These are phyloP conservation scores for Capronia epimyces DNA, from an alignment of 2,329 filamentous ascomycete species.

Conservation along the genomic window DNA sequence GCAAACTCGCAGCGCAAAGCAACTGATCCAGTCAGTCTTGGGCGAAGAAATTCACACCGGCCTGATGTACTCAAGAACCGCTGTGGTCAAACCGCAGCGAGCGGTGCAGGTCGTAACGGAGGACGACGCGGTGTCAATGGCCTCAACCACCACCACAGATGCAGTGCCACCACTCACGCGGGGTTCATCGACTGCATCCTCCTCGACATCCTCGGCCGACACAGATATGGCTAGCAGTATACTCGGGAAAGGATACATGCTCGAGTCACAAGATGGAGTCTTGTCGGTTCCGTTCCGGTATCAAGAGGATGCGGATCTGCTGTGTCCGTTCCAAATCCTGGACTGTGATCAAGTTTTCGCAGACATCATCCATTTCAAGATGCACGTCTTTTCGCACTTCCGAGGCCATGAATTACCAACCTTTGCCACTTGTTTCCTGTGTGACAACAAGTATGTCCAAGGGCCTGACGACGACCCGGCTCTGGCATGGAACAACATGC, in stretches of 20 bases:
- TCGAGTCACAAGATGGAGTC: conserved; percentile 26
- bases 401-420: conserved; percentile 37
- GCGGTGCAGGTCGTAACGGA: conserved; percentile 13
- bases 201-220: conserved; percentile 18
- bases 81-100: conserved; percentile 4
- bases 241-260: conserved; percentile 24
- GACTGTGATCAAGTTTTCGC: conserved; percentile 40
- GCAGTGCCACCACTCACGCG: conserved; percentile 27
- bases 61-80: conserved; percentile 15
- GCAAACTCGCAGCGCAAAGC: conserved; percentile 1
- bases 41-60: background rate
- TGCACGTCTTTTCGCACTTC: conserved; percentile 44
- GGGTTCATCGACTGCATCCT: conserved; percentile 26
- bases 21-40: background rate
- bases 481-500: conserved; percentile 40
- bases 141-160: conserved; percentile 20
- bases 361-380: conserved; percentile 38
- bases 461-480: conserved; percentile 24
- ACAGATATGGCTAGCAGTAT: conserved; percentile 27
- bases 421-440: conserved; percentile 42
- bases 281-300: conserved; percentile 25
- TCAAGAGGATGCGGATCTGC: conserved; percentile 25
- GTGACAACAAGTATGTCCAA: conserved; percentile 30
- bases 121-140: conserved; percentile 17
- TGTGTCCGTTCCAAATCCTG: conserved; percentile 44